phyloP scores from a whole-genome alignment of 208 protist genomes.

The Leishmania gerbilli region DNA sequence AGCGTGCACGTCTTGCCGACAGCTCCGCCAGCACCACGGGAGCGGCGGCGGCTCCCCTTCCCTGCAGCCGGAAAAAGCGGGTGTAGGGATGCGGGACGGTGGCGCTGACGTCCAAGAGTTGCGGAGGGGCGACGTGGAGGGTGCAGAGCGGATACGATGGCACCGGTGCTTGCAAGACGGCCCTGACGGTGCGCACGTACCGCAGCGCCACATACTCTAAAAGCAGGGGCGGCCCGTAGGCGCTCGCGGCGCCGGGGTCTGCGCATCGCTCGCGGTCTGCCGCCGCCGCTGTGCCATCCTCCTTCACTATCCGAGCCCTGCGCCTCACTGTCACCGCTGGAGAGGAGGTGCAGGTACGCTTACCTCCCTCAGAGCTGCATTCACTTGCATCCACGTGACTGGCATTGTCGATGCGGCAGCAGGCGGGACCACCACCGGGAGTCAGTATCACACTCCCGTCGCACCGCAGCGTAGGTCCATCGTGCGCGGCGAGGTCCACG shows the following conservation, averaged over 20 bases:
- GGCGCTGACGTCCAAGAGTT: constrained; percentile 19
- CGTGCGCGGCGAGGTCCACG: constrained; percentile 26
- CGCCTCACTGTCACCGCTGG: background rate
- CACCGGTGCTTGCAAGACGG: constrained; percentile 45
- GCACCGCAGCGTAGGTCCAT: constrained; percentile 14
- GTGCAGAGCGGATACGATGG: constrained; percentile 11
- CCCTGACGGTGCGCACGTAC: constrained; percentile 24
- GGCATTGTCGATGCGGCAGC: constrained; percentile 7
- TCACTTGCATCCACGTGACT: background rate
- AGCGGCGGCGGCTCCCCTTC: constrained; percentile 35
- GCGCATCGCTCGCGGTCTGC: background rate
- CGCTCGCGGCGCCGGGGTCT: background rate
- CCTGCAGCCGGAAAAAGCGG: constrained; percentile 40
- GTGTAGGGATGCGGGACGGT: constrained; percentile 44
- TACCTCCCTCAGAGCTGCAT: background rate
- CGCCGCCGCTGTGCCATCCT: background rate
- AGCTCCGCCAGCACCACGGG: constrained; percentile 14
- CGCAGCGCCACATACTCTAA: constrained; percentile 25
- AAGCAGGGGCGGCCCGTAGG: background rate
- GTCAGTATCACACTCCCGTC: constrained; percentile 33
- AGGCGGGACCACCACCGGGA: background rate
- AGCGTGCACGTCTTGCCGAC: background rate
- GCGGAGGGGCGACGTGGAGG: constrained; percentile 5
- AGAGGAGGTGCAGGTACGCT: background rate
- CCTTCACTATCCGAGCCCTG: background rate